Conservation (phyloP, 257 asterid species). For the Apocynum venetum region DNA sequence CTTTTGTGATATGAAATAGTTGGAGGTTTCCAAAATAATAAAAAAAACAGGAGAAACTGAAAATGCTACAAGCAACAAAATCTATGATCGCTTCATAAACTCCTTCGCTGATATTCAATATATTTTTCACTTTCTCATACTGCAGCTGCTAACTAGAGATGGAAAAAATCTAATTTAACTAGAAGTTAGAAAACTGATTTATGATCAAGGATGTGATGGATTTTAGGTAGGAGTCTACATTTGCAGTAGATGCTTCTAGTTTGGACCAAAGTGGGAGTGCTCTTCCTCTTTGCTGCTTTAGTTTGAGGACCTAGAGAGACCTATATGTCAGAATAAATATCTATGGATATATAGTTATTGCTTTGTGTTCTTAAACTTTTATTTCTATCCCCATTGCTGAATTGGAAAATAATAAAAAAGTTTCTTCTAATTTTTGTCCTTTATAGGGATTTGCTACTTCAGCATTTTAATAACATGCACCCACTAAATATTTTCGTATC, state of each 20-base stretch:
- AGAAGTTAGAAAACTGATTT: not conserved
- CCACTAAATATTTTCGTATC: constrained; percentile 10
- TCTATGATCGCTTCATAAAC: not conserved
- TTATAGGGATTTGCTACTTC: not conserved
- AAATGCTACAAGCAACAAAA: not conserved
- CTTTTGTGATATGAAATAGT: not conserved
- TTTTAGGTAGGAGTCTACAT: not conserved
- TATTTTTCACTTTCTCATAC: not conserved
- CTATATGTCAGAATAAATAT: not conserved
- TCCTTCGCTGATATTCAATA: not conserved
- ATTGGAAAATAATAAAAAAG: not conserved
- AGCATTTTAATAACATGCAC: not conserved
- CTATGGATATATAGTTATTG: not conserved
- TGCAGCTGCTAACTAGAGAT: not conserved
- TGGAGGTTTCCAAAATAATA: not conserved
- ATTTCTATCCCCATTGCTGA: not conserved
- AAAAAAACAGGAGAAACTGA: not conserved
- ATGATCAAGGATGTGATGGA: not conserved
- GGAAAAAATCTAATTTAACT: not conserved
- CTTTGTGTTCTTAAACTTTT: not conserved
- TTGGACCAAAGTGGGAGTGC: not conserved
- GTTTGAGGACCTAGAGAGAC: not conserved
- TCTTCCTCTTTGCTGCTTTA: not conserved
- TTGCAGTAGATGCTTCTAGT: not conserved
- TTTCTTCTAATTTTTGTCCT: not conserved